Base-by-base conservation (phyloP, 1,284 basidiomycete genomes). In the Neolentinus lepideus region DNA sequence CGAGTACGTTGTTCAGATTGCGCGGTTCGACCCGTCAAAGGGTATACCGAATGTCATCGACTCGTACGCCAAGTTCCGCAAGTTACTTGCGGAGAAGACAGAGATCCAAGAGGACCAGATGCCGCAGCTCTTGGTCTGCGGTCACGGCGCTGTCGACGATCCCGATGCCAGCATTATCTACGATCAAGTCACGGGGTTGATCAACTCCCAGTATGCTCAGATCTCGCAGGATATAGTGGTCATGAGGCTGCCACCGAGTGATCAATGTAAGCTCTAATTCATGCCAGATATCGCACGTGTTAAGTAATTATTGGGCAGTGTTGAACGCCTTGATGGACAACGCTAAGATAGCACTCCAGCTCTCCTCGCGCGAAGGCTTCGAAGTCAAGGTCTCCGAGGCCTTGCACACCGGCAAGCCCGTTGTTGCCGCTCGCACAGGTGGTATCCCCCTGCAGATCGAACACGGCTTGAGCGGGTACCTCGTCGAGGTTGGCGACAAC, bases 301-400 rank as follows among this genome's bases (percentile, higher is more conserved):
- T 50, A 25, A 50, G 3, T 8, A 26, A 25, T 6, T 26, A 1
- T 54, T 22, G 36, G 54, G 31, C 60, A 90, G 88, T 91, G 55
- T 74, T 91, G 55, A 90, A 91, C 64, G 83, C 84, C 10, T 74
- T 91, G 58, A 81, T 92, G 83, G 79, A 84, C 45, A 90, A 89
- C 65, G 75, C 85, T 50, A 81, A 84, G 67, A 82, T 90, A 61
- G 88, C 86, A 2, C 76, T 90, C 51, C 89, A 90, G 68, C 81
- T 90, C 54, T 89, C 85, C 54, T 83, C 83, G 55, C 89, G 91
- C 58, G 92, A 94, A 73, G 92, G 92, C 46, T 94, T 94, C 71
- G 92, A 94, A 65, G 90, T 94, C 69, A 94, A 94, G 70, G 92
- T 94, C 55, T 93, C 91, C 46, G 92, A 94, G 71, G 90, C 89